These are phyloP conservation scores for Coemansia sp. DNA, from an alignment of 192 early-diverging fungal species.

Conservation along the genomic window DNA sequence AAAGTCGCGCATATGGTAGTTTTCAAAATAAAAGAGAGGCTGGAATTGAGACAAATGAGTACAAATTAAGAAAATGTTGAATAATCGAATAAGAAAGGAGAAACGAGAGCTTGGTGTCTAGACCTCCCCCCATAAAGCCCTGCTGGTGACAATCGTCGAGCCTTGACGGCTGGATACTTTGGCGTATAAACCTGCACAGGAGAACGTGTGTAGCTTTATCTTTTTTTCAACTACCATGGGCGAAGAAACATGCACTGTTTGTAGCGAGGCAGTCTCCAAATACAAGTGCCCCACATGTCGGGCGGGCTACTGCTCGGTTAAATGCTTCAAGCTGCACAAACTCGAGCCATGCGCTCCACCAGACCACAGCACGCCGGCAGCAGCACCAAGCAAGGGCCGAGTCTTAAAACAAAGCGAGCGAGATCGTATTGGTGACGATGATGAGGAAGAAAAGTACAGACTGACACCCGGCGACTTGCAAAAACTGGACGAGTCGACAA, in stretches of 20 bases:
- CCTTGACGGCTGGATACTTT: background rate
- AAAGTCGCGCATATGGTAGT: slow-evolving; percentile 16
- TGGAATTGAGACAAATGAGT: background rate
- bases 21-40: background rate
- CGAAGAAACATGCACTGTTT: slow-evolving; percentile 35
- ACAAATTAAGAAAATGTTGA: background rate
- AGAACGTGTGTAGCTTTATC: background rate
- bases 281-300: slow-evolving; percentile 54
- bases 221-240: slow-evolving; percentile 7
- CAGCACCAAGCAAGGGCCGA: background rate
- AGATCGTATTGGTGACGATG: slow-evolving; percentile 13
- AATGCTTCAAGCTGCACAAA: slow-evolving; percentile 48
- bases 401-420: background rate
- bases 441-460: slow-evolving; percentile 36
- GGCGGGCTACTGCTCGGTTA: slow-evolving; percentile 49
- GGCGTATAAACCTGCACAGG: background rate
- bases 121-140: slow-evolving; percentile 24
- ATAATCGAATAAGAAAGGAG: background rate
- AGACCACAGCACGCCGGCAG: background rate
- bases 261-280: slow-evolving; percentile 35
- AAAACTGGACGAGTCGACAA: slow-evolving; percentile 17
- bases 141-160: background rate
- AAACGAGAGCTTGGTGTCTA: background rate
- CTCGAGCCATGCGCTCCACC: slow-evolving; percentile 29
- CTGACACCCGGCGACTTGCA: slow-evolving; percentile 27